Evolutionary conservation across 495 filamentous ascomycete species (phyloP).

Genomic region (Penicillium arizonense): DNA sequence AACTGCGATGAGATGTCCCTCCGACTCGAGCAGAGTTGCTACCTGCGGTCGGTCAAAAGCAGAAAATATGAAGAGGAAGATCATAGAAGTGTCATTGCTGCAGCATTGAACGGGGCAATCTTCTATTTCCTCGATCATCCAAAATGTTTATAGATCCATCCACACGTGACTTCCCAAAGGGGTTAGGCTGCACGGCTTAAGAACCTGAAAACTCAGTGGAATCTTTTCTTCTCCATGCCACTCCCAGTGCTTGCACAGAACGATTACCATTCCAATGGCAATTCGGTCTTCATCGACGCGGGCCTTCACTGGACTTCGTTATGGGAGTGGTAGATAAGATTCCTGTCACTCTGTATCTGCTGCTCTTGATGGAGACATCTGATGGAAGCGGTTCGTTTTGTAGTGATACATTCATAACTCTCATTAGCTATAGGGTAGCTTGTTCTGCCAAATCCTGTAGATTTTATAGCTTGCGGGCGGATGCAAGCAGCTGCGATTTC

Average conservation of each 20-base stretch:
- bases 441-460: background rate
- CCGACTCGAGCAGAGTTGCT: background rate
- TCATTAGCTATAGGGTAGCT: conserved; percentile 6
- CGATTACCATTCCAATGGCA: conserved; percentile 52
- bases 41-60: conserved; percentile 3
- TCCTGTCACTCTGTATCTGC: conserved; percentile 86
- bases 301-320: conserved; percentile 71
- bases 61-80: conserved; percentile 22
- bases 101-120: conserved; percentile 18
- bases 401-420: conserved; percentile 49
- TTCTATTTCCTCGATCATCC: conserved; percentile 14
- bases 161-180: background rate
- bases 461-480: background rate
- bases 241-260: conserved; percentile 49
- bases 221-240: conserved; percentile 39
- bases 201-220: conserved; percentile 18
- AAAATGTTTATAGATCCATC: too few species aligned
- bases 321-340: conserved; percentile 68
- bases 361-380: conserved; percentile 75
- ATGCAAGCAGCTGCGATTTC: too few species aligned
- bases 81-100: conserved; percentile 26
- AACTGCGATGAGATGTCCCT: conserved; percentile 22
- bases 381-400: conserved; percentile 81
- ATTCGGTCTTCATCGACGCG: conserved; percentile 38
- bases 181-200: conserved; percentile 10